A percentile compares a stretch with the other conserved stretches of the same genome.
These are phyloP conservation scores for Meripilus lineatus DNA, from an alignment of 1,284 basidiomycete species.

Conservation along the genomic window DNA sequence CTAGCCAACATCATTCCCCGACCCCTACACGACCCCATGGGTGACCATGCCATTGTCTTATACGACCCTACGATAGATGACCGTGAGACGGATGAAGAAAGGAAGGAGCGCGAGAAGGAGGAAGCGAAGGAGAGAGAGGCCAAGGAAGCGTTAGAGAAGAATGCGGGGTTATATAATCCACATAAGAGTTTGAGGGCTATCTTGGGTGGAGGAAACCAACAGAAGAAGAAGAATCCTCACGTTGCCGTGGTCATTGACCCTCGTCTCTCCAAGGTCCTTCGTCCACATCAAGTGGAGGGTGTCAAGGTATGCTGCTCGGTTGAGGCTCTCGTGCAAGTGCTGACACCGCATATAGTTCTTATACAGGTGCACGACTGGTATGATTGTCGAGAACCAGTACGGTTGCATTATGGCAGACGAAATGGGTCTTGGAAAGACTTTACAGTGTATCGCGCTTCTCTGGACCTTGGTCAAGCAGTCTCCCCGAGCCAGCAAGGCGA, in stretches of 20 bases:
- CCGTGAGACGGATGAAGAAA: conserved; percentile 82
- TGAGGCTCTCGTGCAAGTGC: conserved; percentile 8
- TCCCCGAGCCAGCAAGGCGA: conserved; percentile 77
- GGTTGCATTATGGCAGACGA: conserved; percentile 99
- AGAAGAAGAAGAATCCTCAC: conserved; percentile 67
- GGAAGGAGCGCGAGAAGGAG: conserved; percentile 62
- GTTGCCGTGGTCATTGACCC: conserved; percentile 98
- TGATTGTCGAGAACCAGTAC: conserved; percentile 88
- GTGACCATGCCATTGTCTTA: conserved; percentile 94
- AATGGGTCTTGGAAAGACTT: conserved; percentile 96
- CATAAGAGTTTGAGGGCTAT: conserved; percentile 89
- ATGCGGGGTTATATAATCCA: conserved; percentile 73
- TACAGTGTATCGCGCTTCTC: conserved; percentile 94
- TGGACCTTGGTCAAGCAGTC: conserved; percentile 99
- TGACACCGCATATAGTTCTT: conserved; percentile 61
- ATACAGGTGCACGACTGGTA: conserved; percentile 92
- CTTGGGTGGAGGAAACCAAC: conserved; percentile 72
- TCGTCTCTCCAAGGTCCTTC: conserved; percentile 77
- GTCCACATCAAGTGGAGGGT: conserved; percentile 97
- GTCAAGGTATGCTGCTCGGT: conserved; percentile 68
- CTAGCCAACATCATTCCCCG: conserved; percentile 82
- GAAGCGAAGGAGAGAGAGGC: conserved; percentile 61
- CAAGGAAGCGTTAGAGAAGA: conserved; percentile 65
- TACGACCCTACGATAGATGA: conserved; percentile 97
- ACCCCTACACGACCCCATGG: conserved; percentile 95